Conservation (phyloP, 179 eudicot genomes). For the Spergularia azorica region DNA sequence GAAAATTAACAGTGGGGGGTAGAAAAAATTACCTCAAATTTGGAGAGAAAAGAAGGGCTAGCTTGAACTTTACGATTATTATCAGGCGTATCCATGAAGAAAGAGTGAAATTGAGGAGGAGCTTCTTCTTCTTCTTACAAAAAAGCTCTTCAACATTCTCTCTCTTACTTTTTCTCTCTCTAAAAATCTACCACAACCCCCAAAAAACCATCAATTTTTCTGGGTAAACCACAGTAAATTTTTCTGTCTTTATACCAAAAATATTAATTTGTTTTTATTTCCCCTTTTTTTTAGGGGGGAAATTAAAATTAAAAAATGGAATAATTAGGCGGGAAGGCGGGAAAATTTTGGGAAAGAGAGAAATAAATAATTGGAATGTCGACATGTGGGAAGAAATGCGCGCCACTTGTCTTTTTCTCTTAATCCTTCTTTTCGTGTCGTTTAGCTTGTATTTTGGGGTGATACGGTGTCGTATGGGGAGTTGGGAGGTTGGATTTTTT, state of each 20-base stretch:
- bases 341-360: constrained; percentile 15
- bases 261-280: neutral
- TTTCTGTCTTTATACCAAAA: neutral
- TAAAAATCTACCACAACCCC: neutral
- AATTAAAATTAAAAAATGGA: constrained; percentile 4
- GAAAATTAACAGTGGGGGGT: neutral
- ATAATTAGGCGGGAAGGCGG: constrained; percentile 26
- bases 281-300: neutral
- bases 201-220: neutral
- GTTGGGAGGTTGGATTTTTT: neutral
- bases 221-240: neutral
- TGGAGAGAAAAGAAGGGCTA: constrained; percentile 25
- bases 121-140: too few species aligned
- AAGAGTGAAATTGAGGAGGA: constrained; percentile 9
- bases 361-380: neutral
- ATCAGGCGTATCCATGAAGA: constrained; percentile 37
- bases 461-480: too few species aligned
- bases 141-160: constrained; percentile 35
- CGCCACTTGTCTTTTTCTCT: constrained; percentile 5
- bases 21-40: constrained; percentile 33
- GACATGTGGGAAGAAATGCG: neutral
- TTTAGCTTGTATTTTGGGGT: neutral
- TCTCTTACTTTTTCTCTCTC: constrained; percentile 13
- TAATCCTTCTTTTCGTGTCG: constrained; percentile 9
- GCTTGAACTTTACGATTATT: constrained; percentile 12